These are phyloP conservation scores for Yamadazyma membranifaciens DNA, from an alignment of 1,139 yeast species.

Conservation along the genomic window DNA sequence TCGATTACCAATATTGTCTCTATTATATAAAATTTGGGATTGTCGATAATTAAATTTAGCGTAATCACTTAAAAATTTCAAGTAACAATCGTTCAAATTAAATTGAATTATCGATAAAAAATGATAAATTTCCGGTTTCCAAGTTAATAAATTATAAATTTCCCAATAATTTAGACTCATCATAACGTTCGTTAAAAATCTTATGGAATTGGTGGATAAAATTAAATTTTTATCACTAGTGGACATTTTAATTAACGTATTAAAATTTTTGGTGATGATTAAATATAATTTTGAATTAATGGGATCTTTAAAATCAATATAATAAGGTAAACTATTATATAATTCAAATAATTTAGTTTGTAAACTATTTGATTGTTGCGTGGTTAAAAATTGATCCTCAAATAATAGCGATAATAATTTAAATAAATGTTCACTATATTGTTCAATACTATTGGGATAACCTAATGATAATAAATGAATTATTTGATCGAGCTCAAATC, in stretches of 20 bases:
- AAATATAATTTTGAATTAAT: slow-evolving; percentile 32
- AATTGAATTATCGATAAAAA: slow-evolving; percentile 38
- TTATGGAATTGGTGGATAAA: slow-evolving; percentile 33
- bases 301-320: slow-evolving; percentile 22
- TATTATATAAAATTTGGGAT: slow-evolving; percentile 10
- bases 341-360: slow-evolving; percentile 26
- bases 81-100: slow-evolving; percentile 41
- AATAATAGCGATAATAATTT: slow-evolving; percentile 29
- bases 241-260: slow-evolving; percentile 34
- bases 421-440: slow-evolving; percentile 40
- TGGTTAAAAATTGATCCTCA: slow-evolving; percentile 17
- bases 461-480: slow-evolving; percentile 28
- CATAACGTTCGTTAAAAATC: slow-evolving; percentile 39
- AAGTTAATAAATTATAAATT: slow-evolving; percentile 37
- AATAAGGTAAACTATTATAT: slow-evolving; percentile 26
- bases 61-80: slow-evolving; percentile 35
- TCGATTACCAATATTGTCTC: slow-evolving; percentile 13
- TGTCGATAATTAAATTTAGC: slow-evolving; percentile 23
- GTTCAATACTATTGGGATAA: slow-evolving; percentile 31
- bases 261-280: slow-evolving; percentile 41
- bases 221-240: slow-evolving; percentile 30
- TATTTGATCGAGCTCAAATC: slow-evolving; percentile 21
- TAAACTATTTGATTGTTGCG: slow-evolving; percentile 12
- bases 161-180: slow-evolving; percentile 49
- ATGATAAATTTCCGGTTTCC: slow-evolving; percentile 47